Percentiles rank a stretch among this genome's conserved stretches.
Evolutionary conservation across 768 basidiomycete species (phyloP).

Genomic region (Mycena epipterygia): DNA sequence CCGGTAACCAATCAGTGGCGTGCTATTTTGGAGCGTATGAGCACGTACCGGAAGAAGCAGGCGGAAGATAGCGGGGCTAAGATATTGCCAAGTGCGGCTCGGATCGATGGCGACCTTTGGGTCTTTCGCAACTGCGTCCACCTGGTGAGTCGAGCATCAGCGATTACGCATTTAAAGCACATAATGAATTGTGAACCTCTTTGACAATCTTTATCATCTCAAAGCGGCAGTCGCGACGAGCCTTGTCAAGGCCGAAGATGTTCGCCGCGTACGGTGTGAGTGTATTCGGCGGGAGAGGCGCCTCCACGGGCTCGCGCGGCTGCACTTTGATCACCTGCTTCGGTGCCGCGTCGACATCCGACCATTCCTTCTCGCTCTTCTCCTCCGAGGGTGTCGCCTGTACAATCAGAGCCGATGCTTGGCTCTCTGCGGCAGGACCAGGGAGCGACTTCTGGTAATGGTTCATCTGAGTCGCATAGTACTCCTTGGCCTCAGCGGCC

Average conservation of each 20-base stretch:
- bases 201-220: slow-evolving; percentile 20
- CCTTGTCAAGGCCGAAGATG: slow-evolving; percentile 11
- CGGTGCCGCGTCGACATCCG: not conserved
- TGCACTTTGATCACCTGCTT: not conserved
- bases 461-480: not conserved
- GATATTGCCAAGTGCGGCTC: not conserved
- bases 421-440: not conserved
- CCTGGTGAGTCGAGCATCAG: not conserved
- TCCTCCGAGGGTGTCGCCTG: not conserved
- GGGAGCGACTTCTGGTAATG: not conserved
- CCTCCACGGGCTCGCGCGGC: not conserved
- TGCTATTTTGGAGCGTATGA: slow-evolving; percentile 1
- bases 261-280: slow-evolving; percentile 1
- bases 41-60: slow-evolving; percentile 10
- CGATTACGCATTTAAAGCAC: not conserved
- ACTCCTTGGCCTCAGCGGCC: not conserved
- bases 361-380: not conserved
- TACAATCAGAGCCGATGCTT: not conserved
- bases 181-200: slow-evolving; percentile 2
- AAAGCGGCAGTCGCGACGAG: slow-evolving; percentile 13
- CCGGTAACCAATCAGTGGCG: not conserved
- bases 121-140: slow-evolving; percentile 5
- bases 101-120: slow-evolving; percentile 5
- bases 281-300: slow-evolving; percentile 1
- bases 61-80: no score